Conservation (phyloP, 345 rosid species). For the Excoecaria agallocha region DNA sequence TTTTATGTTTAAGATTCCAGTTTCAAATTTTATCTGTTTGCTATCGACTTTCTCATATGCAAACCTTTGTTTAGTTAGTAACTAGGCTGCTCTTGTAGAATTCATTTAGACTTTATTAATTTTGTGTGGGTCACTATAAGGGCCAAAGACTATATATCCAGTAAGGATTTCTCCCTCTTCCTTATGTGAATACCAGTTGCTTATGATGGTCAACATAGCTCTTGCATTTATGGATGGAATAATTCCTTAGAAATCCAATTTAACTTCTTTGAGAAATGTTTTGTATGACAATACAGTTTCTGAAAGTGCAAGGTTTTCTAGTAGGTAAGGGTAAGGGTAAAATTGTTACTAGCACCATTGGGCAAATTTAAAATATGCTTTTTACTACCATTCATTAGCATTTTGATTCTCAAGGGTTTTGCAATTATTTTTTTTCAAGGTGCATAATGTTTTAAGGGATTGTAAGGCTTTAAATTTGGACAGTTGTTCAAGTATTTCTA, state of each 20-base stretch:
- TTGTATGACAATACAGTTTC: constrained; percentile 26
- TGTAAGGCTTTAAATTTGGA: constrained; percentile 33
- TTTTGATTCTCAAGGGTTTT: constrained; percentile 14
- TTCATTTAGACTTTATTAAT: too few species aligned
- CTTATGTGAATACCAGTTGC: too few species aligned
- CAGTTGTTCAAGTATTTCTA: constrained; percentile 49
- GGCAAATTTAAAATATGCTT: background rate
- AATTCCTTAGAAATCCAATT: constrained; percentile 49
- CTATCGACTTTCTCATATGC: too few species aligned
- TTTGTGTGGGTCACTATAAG: too few species aligned
- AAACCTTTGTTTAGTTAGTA: too few species aligned
- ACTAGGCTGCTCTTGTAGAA: too few species aligned
- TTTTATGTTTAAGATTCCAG: too few species aligned
- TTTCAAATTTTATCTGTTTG: too few species aligned
- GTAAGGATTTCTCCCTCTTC: too few species aligned
- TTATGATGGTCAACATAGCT: constrained; percentile 60
- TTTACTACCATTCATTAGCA: background rate
- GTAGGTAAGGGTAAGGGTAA: constrained; percentile 83
- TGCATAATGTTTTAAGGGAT: constrained; percentile 32
- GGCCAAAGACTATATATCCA: too few species aligned
- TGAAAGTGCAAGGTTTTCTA: constrained; percentile 55
- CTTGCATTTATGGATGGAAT: constrained; percentile 85
- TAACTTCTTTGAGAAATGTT: constrained; percentile 29
- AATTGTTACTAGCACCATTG: background rate
- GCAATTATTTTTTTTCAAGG: constrained; percentile 46